Conservation (phyloP, 2,329 filamentous ascomycete species). For the Aspergillus sp. region DNA sequence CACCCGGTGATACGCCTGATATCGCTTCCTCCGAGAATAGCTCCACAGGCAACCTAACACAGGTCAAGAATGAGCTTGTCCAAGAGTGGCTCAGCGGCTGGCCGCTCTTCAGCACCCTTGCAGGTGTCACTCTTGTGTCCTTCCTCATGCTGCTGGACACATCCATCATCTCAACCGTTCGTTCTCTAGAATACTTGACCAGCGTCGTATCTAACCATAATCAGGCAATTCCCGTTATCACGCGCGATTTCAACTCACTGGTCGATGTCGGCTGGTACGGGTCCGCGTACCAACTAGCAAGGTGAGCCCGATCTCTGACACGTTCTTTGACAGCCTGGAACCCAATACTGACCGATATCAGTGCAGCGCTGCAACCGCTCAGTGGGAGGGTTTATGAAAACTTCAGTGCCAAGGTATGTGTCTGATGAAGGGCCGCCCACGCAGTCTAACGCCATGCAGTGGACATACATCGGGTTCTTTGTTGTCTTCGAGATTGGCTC, state of each 20-base stretch:
- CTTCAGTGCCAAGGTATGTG: background rate
- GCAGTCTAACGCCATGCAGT: background rate
- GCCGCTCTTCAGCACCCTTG: background rate
- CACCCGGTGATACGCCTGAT: no score
- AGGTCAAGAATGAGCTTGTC: no score
- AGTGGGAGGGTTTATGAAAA: conserved; percentile 4
- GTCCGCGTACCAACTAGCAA: background rate
- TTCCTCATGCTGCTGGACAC: background rate
- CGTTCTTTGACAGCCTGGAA: no score
- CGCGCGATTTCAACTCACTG: background rate
- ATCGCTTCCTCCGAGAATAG: no score
- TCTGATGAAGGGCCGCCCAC: background rate
- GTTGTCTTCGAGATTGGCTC: conserved; percentile 2
- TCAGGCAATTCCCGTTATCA: background rate
- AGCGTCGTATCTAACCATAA: no score
- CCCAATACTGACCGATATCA: background rate
- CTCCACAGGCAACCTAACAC: no score
- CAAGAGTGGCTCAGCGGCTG: no score
- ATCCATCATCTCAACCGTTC: background rate
- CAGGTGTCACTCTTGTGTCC: background rate
- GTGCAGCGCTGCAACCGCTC: background rate
- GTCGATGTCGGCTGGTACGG: background rate
- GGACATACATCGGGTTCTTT: conserved; percentile 2
- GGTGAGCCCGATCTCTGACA: background rate
- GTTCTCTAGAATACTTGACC: no score